Conservation (phyloP, 2,329 filamentous ascomycete species). For the Trichoderma sp. region DNA sequence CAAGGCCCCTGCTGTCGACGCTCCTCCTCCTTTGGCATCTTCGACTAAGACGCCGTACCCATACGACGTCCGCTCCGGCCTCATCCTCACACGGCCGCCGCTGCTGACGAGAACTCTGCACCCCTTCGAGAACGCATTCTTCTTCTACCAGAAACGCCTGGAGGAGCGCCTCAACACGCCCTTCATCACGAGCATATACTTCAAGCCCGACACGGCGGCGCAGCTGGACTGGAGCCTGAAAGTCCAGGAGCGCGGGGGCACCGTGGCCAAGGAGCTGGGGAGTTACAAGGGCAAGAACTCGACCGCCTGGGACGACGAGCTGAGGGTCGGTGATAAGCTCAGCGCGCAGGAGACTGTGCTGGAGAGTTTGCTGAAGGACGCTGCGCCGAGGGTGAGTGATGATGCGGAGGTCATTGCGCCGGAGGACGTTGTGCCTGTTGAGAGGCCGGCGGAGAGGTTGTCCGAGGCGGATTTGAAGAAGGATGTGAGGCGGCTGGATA, state of each 20-base stretch:
- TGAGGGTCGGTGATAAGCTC: conserved; percentile 71
- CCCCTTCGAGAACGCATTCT: conserved; percentile 89
- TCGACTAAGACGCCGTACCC: conserved; percentile 27
- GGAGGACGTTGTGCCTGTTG: conserved; percentile 65
- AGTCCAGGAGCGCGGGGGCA: conserved; percentile 69
- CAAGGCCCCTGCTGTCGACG: conserved; percentile 25
- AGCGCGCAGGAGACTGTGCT: conserved; percentile 65
- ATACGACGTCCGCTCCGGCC: conserved; percentile 61
- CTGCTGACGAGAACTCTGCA: conserved; percentile 81
- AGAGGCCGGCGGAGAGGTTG: conserved; percentile 66
- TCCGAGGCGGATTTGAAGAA: conserved; percentile 77
- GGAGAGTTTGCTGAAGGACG: conserved; percentile 72
- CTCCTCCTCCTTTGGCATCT: conserved; percentile 23
- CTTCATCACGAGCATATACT: conserved; percentile 91
- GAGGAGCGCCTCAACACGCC: conserved; percentile 89
- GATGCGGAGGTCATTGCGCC: conserved; percentile 60
- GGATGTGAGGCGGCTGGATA: conserved; percentile 77
- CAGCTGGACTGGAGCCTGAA: conserved; percentile 91
- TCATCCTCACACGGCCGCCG: conserved; percentile 86
- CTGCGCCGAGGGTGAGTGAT: conserved; percentile 63
- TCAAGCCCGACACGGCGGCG: conserved; percentile 82
- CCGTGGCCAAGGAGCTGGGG: conserved; percentile 81
- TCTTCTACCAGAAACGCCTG: conserved; percentile 94
- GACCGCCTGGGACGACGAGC: conserved; percentile 88
- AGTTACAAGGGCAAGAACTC: conserved; percentile 71